A percentile compares a stretch with the other conserved stretches of the same genome.
phyloP scores from a whole-genome alignment of 495 filamentous ascomycete genomes.

The Penicillium parvum region DNA sequence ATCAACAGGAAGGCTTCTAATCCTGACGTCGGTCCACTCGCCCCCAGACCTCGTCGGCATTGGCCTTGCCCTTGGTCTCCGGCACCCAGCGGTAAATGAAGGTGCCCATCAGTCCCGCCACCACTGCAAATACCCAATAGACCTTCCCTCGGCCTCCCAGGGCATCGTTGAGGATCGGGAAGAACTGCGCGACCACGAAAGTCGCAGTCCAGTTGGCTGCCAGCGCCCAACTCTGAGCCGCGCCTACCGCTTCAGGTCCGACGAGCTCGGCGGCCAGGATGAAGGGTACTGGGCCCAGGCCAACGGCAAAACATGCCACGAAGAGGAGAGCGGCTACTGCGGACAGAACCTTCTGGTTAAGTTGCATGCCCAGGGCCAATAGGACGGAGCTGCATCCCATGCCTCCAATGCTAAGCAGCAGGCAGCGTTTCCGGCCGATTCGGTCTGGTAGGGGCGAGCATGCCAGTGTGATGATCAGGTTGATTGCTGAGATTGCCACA shows the following conservation, averaged over 20 bases:
- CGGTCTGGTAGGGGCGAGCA: slow-evolving; percentile 83
- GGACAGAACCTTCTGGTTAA: slow-evolving; percentile 63
- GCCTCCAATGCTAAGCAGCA: slow-evolving; percentile 73
- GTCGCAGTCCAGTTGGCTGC: slow-evolving; percentile 89
- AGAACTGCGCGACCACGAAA: slow-evolving; percentile 88
- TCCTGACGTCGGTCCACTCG: slow-evolving; percentile 40
- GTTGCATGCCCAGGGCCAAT: slow-evolving; percentile 71
- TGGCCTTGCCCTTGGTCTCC: slow-evolving; percentile 78
- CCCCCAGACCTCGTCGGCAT: slow-evolving; percentile 86
- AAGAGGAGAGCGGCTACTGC: slow-evolving; percentile 79
- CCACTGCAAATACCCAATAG: slow-evolving; percentile 79
- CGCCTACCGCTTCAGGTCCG: slow-evolving; percentile 80
- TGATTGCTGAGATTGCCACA: slow-evolving; percentile 79
- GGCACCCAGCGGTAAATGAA: slow-evolving; percentile 72
- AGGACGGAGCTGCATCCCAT: slow-evolving; percentile 74
- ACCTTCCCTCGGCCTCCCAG: slow-evolving; percentile 74
- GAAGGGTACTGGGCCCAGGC: slow-evolving; percentile 90
- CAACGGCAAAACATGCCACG: slow-evolving; percentile 84
- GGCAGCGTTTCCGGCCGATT: slow-evolving; percentile 77
- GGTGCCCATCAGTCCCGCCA: slow-evolving; percentile 58
- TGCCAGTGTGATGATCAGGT: slow-evolving; percentile 73
- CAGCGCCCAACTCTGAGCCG: slow-evolving; percentile 78
- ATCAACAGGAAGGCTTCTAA: slow-evolving; percentile 11
- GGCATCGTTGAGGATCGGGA: slow-evolving; percentile 74
- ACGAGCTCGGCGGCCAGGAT: slow-evolving; percentile 88